These are phyloP conservation scores for Fusarium globosum DNA, from an alignment of 2,329 filamentous ascomycete species.

Conservation along the genomic window DNA sequence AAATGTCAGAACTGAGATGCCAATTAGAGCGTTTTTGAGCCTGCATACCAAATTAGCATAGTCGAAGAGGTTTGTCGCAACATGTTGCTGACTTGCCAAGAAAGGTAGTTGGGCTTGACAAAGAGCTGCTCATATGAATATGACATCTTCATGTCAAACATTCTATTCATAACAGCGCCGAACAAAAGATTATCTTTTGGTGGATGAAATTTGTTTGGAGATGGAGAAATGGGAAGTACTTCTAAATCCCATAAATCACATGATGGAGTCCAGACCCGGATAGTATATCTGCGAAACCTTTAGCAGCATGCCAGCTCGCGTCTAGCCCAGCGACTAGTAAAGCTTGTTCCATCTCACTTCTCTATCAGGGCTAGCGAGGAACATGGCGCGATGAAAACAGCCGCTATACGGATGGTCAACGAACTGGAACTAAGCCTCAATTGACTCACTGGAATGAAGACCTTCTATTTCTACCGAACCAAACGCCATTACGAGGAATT, in stretches of 20 bases:
- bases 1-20: background rate
- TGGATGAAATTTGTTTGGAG: accelerated
- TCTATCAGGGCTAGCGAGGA: background rate
- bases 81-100: background rate
- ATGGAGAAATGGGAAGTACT: accelerated
- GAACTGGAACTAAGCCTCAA: accelerated
- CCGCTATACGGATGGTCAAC: accelerated
- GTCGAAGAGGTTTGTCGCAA: accelerated
- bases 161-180: accelerated
- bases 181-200: background rate
- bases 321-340: background rate
- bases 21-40: background rate
- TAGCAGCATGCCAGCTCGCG: background rate
- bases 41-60: accelerated
- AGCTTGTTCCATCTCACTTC: background rate
- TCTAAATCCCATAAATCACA: background rate
- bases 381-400: background rate
- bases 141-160: background rate
- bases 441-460: background rate
- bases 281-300: background rate
- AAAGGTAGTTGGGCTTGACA: background rate
- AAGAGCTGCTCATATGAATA: background rate
- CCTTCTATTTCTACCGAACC: background rate
- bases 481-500: background rate
- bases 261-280: background rate